Conservation (phyloP, 129 eudicot genomes). For the Escallonia rubra region DNA sequence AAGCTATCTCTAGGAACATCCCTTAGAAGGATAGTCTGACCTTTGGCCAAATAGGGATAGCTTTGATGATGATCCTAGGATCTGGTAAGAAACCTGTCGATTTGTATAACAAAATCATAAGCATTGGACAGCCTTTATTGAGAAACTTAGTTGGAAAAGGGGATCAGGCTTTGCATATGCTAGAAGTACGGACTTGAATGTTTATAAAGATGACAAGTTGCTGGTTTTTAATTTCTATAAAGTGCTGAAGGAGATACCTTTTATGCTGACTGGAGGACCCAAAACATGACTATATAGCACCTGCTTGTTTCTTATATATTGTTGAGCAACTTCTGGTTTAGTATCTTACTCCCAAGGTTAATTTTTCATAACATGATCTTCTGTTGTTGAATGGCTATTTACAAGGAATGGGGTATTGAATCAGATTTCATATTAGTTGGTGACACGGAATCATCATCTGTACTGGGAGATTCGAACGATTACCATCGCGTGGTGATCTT, state of each 20-base stretch:
- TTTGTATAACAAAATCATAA: too few species aligned
- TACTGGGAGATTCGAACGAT: slow-evolving; percentile 8
- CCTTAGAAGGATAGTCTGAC: slow-evolving; percentile 4
- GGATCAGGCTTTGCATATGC: too few species aligned
- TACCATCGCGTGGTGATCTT: slow-evolving; percentile 25
- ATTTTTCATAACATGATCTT: slow-evolving; percentile 39
- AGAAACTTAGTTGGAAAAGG: too few species aligned
- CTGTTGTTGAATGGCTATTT: slow-evolving; percentile 52
- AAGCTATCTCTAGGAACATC: slow-evolving; percentile 20
- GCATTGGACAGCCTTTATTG: too few species aligned
- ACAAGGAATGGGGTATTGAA: slow-evolving; percentile 16
- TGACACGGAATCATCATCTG: slow-evolving; percentile 9
- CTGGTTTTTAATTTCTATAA: too few species aligned
- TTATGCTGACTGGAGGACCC: slow-evolving; percentile 20
- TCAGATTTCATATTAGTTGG: not conserved
- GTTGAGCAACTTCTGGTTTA: slow-evolving; percentile 47
- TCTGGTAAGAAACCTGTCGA: too few species aligned
- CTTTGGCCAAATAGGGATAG: slow-evolving; percentile 36
- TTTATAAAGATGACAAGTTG: too few species aligned
- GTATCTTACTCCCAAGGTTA: slow-evolving; percentile 24
- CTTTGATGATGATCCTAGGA: slow-evolving; percentile 26
- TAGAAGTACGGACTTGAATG: too few species aligned
- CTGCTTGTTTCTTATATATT: slow-evolving; percentile 54
- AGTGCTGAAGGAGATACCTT: slow-evolving; percentile 28
- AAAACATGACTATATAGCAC: slow-evolving; percentile 37